Base-by-base conservation (phyloP, 306 rosid genomes). In the Canavalia gladiata region DNA sequence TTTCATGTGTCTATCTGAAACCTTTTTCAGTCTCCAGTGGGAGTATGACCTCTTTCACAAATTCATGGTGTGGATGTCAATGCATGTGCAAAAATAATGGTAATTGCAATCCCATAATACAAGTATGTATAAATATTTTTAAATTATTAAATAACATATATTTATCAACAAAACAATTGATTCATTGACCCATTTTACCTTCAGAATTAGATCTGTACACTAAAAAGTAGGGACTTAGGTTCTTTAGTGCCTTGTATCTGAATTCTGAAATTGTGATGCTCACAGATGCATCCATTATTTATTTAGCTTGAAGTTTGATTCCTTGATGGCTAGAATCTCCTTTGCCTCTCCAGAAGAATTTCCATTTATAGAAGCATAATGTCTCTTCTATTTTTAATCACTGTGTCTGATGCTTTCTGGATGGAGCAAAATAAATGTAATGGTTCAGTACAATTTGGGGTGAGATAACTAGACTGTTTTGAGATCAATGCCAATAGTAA, bases 241-340 rank as follows among this genome's bases (percentile, higher is more conserved):
- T 5, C 59, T 57, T 43, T 8, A 10, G 3, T 52, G 28, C 12
- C 29, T 30, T 68, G 55, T 7, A 10, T 46, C 30, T 18, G 25
- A 18, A 18, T 18, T 18, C 25, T 79, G 83, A 79, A 68, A 39
- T 68, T 57, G 41, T 68, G 52, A 78, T 42, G 51, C 76, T 34
- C 63, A 30, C 37, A 46, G 41, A 49, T 25, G 18, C 51, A 43
- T 66, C 31, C 50, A 76, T 47, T 62, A 47, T 49, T 76, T 57
- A 56, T 79, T 58, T 59, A 11, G 52, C 46, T 68, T 43, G 49
- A 18, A 46, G 31, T 33, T 68, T 49, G 45, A 47, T 71, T 80
- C 43, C 43, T 34, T 70, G 45, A 51, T 37, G 56, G 39, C 11
- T 39, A 11, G 60, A 46, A 56, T 78, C 69, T 68, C 41, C 57